Percentiles rank a stretch among this genome's conserved stretches.
These are phyloP conservation scores for Flaveria trinervia DNA, from an alignment of 129 eudicot species.

Conservation along the genomic window DNA sequence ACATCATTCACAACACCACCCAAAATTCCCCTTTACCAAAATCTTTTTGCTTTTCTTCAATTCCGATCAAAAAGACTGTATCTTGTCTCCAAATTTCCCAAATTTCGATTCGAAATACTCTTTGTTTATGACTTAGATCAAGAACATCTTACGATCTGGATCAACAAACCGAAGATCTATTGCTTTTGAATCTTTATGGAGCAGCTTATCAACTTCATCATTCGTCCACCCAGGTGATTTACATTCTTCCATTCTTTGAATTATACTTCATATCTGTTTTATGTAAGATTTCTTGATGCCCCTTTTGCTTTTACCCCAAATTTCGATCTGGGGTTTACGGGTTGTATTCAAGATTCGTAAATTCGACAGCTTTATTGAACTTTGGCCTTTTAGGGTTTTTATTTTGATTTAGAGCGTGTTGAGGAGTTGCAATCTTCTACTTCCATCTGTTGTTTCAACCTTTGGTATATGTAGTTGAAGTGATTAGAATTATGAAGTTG, in stretches of 20 bases:
- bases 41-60: slow-evolving; percentile 17
- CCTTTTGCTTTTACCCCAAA: not conserved
- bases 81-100: slow-evolving; percentile 7
- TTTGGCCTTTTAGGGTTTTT: not conserved
- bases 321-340: slow-evolving; percentile 15
- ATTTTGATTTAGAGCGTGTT: slow-evolving; percentile 2
- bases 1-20: slow-evolving; percentile 18
- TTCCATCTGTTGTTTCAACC: not conserved
- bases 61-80: slow-evolving; percentile 14
- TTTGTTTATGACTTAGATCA: slow-evolving; percentile 22
- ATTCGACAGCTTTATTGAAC: slow-evolving; percentile 11
- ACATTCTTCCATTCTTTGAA: not conserved
- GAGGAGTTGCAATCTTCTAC: not conserved
- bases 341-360: not conserved
- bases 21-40: slow-evolving; percentile 2
- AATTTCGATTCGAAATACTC: not conserved
- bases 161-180: slow-evolving; percentile 39
- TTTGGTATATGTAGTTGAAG: not conserved
- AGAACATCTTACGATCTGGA: slow-evolving; percentile 19
- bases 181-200: slow-evolving; percentile 59
- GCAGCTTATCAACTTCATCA: slow-evolving; percentile 89
- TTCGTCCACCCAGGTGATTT: slow-evolving; percentile 87
- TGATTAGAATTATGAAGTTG: slow-evolving; percentile 12
- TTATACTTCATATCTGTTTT: slow-evolving; percentile 10
- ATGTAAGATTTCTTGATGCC: not conserved